These are phyloP conservation scores for Fusarium buharicum DNA, from an alignment of 2,329 filamentous ascomycete genomes.

Conservation along the genomic window DNA sequence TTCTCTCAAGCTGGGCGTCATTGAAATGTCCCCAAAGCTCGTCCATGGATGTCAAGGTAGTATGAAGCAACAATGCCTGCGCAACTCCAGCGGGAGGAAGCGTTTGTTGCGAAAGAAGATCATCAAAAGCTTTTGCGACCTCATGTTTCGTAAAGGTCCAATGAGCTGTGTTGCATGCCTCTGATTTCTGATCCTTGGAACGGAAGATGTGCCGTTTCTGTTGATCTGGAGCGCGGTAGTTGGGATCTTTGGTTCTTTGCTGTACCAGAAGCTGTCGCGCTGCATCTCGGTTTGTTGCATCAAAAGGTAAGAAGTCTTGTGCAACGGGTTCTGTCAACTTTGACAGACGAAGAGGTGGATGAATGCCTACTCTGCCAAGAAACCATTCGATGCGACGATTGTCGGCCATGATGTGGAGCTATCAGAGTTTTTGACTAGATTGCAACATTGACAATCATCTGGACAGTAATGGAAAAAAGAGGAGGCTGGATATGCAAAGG, in stretches of 20 bases:
- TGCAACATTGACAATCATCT: neutral
- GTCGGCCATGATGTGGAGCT: conserved; percentile 3
- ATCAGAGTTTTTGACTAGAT: neutral
- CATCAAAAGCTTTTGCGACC: conserved; percentile 16
- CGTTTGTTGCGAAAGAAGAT: neutral
- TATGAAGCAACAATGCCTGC: conserved; percentile 10
- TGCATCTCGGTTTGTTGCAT: neutral
- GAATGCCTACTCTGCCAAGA: conserved; percentile 13
- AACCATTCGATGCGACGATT: conserved; percentile 19
- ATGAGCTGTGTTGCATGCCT: neutral
- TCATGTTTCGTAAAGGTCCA: conserved; percentile 31
- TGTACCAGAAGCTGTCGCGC: conserved; percentile 16
- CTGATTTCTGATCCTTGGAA: conserved; percentile 8
- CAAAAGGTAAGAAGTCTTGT: conserved; percentile 17
- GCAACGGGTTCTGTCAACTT: conserved; percentile 4
- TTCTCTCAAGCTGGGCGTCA: conserved; percentile 21
- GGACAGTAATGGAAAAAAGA: no score
- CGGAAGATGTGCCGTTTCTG: conserved; percentile 18
- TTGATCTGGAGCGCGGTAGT: neutral
- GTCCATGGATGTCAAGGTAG: neutral
- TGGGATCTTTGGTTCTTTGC: neutral
- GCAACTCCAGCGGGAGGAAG: conserved; percentile 19
- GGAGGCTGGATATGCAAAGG: no score
- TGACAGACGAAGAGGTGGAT: conserved; percentile 6
- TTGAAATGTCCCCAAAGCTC: conserved; percentile 26